Conservation (phyloP, 2,329 filamentous ascomycete species). For the Penicillium sp. region DNA sequence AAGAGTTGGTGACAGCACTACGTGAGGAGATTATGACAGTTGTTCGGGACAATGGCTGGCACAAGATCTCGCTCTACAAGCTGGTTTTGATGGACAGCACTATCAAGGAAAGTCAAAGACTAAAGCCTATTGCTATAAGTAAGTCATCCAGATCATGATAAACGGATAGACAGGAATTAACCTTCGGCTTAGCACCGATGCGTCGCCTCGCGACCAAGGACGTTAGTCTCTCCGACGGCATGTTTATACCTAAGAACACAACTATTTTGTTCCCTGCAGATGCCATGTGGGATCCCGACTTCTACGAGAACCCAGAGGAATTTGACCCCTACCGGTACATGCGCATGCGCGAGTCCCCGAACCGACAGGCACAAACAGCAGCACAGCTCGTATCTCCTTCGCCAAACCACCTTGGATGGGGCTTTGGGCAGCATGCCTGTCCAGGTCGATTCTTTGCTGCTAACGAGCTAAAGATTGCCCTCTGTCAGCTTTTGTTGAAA, state of each 20-base stretch:
- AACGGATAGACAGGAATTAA: no score
- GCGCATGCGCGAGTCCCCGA: not conserved
- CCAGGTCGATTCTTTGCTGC: conserved; percentile 60
- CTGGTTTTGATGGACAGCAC: conserved; percentile 3
- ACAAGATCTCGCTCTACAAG: not conserved
- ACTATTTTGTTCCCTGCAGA: no score
- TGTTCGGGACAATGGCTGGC: no score
- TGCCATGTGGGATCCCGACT: no score
- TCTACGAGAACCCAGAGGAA: not conserved
- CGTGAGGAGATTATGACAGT: no score
- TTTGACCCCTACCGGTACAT: not conserved
- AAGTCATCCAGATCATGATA: no score
- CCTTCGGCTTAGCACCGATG: no score
- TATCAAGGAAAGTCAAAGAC: not conserved
- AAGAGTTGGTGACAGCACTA: no score
- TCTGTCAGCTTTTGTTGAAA: conserved; percentile 48
- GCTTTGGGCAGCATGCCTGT: conserved; percentile 36
- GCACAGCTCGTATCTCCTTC: not conserved
- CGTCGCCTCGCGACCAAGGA: no score
- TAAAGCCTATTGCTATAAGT: conserved; percentile 1
- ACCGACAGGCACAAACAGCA: not conserved
- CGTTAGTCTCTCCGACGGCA: no score
- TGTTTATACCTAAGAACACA: conserved; percentile 1
- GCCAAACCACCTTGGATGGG: not conserved
- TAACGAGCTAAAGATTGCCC: conserved; percentile 58